Base-by-base conservation (phyloP, 108 stramenopile genomes). In the Mediolabrus comicus region DNA sequence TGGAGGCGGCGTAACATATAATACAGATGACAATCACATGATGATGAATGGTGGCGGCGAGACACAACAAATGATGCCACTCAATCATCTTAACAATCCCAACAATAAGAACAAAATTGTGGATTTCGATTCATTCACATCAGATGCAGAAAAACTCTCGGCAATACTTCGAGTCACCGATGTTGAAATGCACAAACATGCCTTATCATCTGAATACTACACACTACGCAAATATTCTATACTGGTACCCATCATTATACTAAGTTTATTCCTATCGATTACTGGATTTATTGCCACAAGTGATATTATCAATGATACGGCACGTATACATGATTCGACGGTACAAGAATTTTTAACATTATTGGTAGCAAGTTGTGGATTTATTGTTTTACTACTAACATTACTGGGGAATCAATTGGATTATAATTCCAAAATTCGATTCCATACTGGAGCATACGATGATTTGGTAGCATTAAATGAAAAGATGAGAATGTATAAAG, bases 61-160 rank as follows among this genome's bases (percentile, higher is more conserved):
- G 54, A 22, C 17, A 53, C 19, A n/a, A n/a, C 22, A 49, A 49
- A 49, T 49, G 46, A 24, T 8, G 6, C 46, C 16, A 22, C 46
- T 49, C 19, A 49, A 28, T 10, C 10, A 0, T 10, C 35, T 26
- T 0, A 39, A 35, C 60, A 41, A 3, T 36, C 33, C 49, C 2
- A 53, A n/a, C 28, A 29, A 35, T 4, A 67, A 30, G 4, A 53
- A 28, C 26, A 22, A 36, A 51, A 24, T 65, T 0, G 31, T 52
- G 27, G 74, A 75, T 34, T 62, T 62, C 38, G 74, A 67, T 24
- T 43, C 46, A 7, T 55, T 66, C 57, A 24, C 68, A 0, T 56
- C 66, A 17, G 74, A 75, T n/a, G 33, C 74, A 2, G 74, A 75
- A 33, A 76, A 76, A 14, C 34, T 76, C 17, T 69, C 67, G 2